phyloP scores from a whole-genome alignment of 208 protist species.

The Herpetomonas samuelpessoai region DNA sequence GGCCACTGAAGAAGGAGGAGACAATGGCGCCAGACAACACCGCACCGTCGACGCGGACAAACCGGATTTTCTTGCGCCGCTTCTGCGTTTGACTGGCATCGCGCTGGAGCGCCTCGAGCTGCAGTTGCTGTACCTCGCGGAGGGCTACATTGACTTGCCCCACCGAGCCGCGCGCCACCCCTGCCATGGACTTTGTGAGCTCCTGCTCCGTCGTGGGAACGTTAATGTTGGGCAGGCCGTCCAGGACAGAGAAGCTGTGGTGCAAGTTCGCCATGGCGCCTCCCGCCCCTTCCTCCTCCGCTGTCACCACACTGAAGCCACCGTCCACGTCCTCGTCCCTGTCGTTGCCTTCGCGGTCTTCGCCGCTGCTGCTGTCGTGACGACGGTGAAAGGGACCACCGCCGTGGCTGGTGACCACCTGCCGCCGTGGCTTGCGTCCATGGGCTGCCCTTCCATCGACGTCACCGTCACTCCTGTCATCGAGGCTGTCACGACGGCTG shows the following conservation, averaged over 20 bases:
- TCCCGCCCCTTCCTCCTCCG: no score
- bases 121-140: conserved; percentile 19
- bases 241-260: neutral
- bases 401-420: no score
- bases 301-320: neutral
- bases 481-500: no score
- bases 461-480: no score
- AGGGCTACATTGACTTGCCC: conserved; percentile 17
- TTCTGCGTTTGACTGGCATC: conserved; percentile 6
- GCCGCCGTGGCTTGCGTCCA: no score
- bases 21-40: conserved; percentile 24
- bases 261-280: neutral
- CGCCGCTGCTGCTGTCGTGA: conserved; percentile 1
- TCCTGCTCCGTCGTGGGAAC: conserved; percentile 4
- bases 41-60: conserved; percentile 23
- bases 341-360: neutral
- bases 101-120: conserved; percentile 14
- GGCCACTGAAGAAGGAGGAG: conserved; percentile 29
- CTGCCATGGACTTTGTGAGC: neutral
- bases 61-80: conserved; percentile 13
- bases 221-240: neutral
- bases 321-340: neutral
- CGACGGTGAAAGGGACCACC: no score
- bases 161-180: conserved; percentile 8
- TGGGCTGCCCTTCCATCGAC: no score